Evolutionary conservation across 148 eudicot genomes (phyloP).

Genomic region (Cornus controversa): DNA sequence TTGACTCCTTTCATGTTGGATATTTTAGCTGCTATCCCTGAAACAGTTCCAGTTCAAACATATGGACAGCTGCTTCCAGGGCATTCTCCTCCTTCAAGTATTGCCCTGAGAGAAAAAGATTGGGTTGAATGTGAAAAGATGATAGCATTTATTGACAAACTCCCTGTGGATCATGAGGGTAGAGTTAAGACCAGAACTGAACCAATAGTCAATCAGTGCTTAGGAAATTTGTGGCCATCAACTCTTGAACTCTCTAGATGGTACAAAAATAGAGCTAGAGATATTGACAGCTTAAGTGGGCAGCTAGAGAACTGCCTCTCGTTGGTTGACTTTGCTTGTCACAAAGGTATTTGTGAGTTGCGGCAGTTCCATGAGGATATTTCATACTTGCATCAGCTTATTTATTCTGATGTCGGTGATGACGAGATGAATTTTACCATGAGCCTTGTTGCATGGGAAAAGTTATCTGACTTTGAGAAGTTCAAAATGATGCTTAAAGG

Average conservation of each 20-base stretch:
- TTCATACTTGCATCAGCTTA: constrained; percentile 72
- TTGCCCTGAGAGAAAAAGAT: constrained; percentile 71
- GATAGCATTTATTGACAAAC: constrained; percentile 39
- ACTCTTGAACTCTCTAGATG: constrained; percentile 55
- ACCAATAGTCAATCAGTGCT: constrained; percentile 51
- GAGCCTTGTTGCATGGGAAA: constrained; percentile 76
- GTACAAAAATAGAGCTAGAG: constrained; percentile 89
- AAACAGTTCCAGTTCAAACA: constrained; percentile 84
- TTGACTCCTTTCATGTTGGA: constrained; percentile 67
- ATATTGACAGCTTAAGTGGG: constrained; percentile 86
- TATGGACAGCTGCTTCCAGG: constrained; percentile 97
- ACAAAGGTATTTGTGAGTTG: constrained; percentile 69
- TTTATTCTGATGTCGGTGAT: constrained; percentile 61
- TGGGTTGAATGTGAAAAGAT: constrained; percentile 96
- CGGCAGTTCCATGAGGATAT: constrained; percentile 76
- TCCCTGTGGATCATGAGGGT: constrained; percentile 46
- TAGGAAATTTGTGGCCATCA: constrained; percentile 79
- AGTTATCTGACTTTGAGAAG: constrained; percentile 80
- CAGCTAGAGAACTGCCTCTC: constrained; percentile 76
- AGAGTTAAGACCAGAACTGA: constrained; percentile 61
- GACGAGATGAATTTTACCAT: constrained; percentile 50
- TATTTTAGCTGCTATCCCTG: constrained; percentile 86
- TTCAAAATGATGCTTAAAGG: constrained; percentile 74
- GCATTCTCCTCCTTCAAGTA: constrained; percentile 63
- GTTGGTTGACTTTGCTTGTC: constrained; percentile 77